Evolutionary conservation across 192 early-diverging fungal genomes (phyloP), one percentile per base, ranked within the genome.

Genomic region (Allomyces macrogynus): DNA sequence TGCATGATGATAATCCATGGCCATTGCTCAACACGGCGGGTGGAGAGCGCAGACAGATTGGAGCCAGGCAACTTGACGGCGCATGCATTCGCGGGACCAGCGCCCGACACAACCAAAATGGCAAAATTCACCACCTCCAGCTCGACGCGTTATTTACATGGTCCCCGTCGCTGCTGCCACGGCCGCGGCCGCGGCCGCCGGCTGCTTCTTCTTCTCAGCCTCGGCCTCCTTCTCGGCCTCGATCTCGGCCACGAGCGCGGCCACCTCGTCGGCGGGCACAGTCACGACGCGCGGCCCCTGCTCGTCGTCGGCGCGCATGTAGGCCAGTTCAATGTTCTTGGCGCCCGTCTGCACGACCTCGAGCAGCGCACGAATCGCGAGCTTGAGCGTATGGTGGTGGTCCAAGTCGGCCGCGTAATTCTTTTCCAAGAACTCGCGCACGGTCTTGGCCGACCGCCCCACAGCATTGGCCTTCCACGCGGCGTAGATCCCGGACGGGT

Each of bases 301-400:
- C 32, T 40, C 32, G 32, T 40, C 78, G 67, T 92, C 87, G 22
- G 76, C 69, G 49, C 86, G 89, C 88, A 96, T 93, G 23, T 90
- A 78, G 16, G 90, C 87, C 70, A 99, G 87, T 71, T 99, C 95
- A 77, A 99, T 99, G 74, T 99, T 99, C 82, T 99, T 99, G 65
- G 95, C 89, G 44, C 95, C 95, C 5, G 92, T 99, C 81, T 99
- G 95, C 64, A 99, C 95, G 67, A 97, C 90, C 80, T 95, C 95
- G 61, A 99, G 77, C 68, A 99, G 74, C 62, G 90, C 89, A 71
- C 86, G 87, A 70, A 96, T 84, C 5, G 92, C 80, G 40, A 99
- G 80, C 78, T 95, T 96, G 73, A 96, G 78, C 14, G 88, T 79
- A 8, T 90, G 89, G 11, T 82, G 82, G 67, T 87, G 79, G 67